These are phyloP conservation scores for Papiliotrema laurentii DNA, from an alignment of 1,284 basidiomycete genomes.

Conservation along the genomic window DNA sequence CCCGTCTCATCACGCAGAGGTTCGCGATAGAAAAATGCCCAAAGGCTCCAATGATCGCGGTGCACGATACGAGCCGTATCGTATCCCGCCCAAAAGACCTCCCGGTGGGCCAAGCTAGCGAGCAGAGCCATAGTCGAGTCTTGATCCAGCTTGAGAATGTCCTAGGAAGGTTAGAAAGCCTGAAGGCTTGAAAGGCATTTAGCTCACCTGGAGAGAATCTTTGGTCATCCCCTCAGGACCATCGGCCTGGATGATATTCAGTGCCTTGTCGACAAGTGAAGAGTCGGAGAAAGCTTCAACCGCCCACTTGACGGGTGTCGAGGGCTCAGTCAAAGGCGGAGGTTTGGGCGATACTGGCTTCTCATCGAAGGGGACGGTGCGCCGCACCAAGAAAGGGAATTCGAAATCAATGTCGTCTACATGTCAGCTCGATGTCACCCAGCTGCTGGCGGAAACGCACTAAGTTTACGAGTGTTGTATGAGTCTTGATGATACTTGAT, in stretches of 20 bases:
- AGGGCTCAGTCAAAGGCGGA: not conserved
- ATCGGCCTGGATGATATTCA: not conserved
- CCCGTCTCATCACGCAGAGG: slow-evolving; percentile 1
- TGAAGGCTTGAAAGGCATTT: not conserved
- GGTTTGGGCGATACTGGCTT: not conserved
- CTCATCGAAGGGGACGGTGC: not conserved
- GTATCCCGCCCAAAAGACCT: slow-evolving; percentile 67
- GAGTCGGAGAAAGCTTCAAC: not conserved
- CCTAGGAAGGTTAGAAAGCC: not conserved
- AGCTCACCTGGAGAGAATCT: not conserved
- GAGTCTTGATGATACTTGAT: slow-evolving; percentile 16
- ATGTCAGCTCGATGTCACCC: slow-evolving; percentile 6
- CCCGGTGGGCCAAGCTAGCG: slow-evolving; percentile 43
- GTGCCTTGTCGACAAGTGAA: not conserved
- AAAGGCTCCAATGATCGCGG: slow-evolving; percentile 53
- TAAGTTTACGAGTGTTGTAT: slow-evolving; percentile 38
- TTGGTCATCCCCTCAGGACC: not conserved
- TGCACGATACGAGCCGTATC: slow-evolving; percentile 53
- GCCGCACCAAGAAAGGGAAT: slow-evolving; percentile 22
- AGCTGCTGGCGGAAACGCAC: slow-evolving; percentile 17
- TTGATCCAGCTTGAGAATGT: not conserved
- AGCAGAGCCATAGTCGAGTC: slow-evolving; percentile 15
- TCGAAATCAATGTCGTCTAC: slow-evolving; percentile 40
- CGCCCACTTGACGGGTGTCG: not conserved
- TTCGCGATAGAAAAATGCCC: slow-evolving; percentile 55